Conservation (phyloP, 768 basidiomycete genomes). For the Lactifluus piperatus region DNA sequence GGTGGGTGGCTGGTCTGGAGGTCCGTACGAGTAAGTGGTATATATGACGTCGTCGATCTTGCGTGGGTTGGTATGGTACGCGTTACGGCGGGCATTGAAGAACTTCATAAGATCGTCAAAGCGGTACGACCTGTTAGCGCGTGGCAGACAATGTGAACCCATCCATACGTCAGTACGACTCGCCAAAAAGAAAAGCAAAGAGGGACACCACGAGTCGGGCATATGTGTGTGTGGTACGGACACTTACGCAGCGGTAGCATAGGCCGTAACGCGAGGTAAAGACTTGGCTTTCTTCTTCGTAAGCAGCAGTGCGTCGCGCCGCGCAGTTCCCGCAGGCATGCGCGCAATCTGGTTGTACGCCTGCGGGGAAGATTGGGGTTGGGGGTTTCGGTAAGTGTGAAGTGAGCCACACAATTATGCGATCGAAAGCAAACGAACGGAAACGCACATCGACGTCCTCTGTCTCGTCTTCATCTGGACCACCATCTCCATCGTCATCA, state of each 20-base stretch:
- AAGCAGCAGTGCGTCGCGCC: constrained; percentile 78
- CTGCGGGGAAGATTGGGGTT: constrained; percentile 32
- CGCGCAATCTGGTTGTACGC: constrained; percentile 92
- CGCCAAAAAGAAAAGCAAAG: background rate
- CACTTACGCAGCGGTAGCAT: constrained; percentile 81
- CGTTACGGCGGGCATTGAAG: constrained; percentile 70
- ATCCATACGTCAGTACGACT: background rate
- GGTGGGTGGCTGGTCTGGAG: constrained; percentile 22
- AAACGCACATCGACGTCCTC: constrained; percentile 52
- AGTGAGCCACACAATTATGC: background rate
- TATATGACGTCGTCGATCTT: constrained; percentile 91
- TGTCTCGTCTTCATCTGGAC: constrained; percentile 58
- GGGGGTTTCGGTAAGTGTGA: background rate
- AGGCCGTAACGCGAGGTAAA: constrained; percentile 89
- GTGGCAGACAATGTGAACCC: background rate
- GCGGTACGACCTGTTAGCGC: constrained; percentile 63
- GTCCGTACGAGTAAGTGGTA: constrained; percentile 81
- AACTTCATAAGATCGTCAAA: constrained; percentile 84
- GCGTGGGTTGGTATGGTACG: constrained; percentile 82
- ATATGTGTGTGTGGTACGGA: background rate
- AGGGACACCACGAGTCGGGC: background rate
- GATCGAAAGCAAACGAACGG: background rate
- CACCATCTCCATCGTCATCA: constrained; percentile 50
- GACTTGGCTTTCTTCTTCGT: constrained; percentile 95
- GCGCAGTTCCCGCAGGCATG: constrained; percentile 90